These are phyloP conservation scores for Rehmannia glutinosa DNA, from an alignment of 257 asterid genomes.

Conservation along the genomic window DNA sequence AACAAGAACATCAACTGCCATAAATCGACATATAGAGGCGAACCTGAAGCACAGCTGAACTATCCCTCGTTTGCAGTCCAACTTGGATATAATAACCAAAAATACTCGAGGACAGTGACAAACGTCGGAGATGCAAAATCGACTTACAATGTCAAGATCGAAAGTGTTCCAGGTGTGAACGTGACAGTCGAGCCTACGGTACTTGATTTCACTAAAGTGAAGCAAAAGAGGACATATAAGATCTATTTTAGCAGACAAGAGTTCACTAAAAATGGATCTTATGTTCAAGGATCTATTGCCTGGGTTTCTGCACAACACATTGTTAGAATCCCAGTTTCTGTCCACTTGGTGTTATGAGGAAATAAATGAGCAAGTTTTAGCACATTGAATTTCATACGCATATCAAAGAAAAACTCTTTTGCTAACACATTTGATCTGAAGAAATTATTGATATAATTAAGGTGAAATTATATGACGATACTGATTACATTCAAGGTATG, in stretches of 20 bases:
- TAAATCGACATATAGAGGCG: not conserved
- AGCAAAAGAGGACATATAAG: slow-evolving; percentile 10
- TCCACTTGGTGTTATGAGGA: not conserved
- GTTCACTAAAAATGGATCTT: not conserved
- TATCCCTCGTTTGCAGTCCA: slow-evolving; percentile 35
- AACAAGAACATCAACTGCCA: slow-evolving; percentile 4
- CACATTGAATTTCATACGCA: no score
- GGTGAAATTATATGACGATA: no score
- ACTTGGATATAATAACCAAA: not conserved
- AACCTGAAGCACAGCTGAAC: slow-evolving; percentile 28
- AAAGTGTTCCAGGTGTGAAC: slow-evolving; percentile 3
- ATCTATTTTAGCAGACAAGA: slow-evolving; percentile 15
- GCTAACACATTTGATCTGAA: no score
- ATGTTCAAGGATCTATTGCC: not conserved
- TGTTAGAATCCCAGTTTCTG: not conserved
- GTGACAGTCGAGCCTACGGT: slow-evolving; percentile 17
- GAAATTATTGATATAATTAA: no score
- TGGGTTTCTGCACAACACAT: not conserved
- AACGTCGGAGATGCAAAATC: slow-evolving; percentile 35
- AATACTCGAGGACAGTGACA: slow-evolving; percentile 35
- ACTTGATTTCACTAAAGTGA: slow-evolving; percentile 14
- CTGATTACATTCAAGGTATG: no score
- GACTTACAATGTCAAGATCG: slow-evolving; percentile 7
- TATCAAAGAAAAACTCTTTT: no score
- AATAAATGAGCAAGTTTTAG: not conserved